A percentile compares a stretch with the other conserved stretches of the same genome.
These are phyloP conservation scores for Cercophora samala DNA, from an alignment of 495 filamentous ascomycete species.

Conservation along the genomic window DNA sequence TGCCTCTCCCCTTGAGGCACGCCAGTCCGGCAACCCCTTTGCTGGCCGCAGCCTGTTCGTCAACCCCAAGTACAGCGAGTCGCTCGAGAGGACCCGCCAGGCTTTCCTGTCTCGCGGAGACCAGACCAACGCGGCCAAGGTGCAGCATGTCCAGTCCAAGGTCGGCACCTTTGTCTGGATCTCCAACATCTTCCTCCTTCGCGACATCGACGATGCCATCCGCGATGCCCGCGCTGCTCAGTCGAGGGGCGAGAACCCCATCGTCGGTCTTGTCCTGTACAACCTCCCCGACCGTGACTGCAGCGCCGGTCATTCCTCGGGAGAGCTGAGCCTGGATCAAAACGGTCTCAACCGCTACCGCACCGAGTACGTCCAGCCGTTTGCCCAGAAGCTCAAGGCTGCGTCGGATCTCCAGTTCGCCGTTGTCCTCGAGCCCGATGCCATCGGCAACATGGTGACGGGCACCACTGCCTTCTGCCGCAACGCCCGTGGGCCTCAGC, in stretches of 20 bases:
- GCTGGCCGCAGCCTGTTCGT: constrained; percentile 49
- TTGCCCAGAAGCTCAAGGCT: constrained; percentile 27
- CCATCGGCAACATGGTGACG: constrained; percentile 60
- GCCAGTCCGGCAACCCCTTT: constrained; percentile 45
- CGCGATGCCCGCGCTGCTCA: constrained; percentile 42
- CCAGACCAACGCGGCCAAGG: constrained; percentile 34
- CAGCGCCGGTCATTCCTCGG: constrained; percentile 56
- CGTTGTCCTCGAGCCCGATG: constrained; percentile 55
- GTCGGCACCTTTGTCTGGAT: constrained; percentile 57
- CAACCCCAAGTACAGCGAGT: constrained; percentile 49
- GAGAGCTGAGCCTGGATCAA: constrained; percentile 52
- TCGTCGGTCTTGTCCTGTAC: constrained; percentile 57
- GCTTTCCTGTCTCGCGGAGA: constrained; percentile 45
- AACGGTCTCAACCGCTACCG: constrained; percentile 54
- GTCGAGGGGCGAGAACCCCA: constrained; percentile 36
- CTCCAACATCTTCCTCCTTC: constrained; percentile 30
- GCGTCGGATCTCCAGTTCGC: constrained; percentile 34
- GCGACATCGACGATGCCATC: constrained; percentile 47
- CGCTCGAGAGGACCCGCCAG: constrained; percentile 45
- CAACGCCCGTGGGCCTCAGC: constrained; percentile 48
- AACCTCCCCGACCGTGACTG: constrained; percentile 66
- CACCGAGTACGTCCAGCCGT: constrained; percentile 52
- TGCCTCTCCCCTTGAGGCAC: constrained; percentile 13
- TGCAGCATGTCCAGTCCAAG: constrained; percentile 16
- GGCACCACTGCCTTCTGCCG: constrained; percentile 55